A percentile compares a stretch with the other conserved stretches of the same genome.
phyloP scores from a whole-genome alignment of 108 stramenopile genomes.

The Chaetoceros muelleri region DNA sequence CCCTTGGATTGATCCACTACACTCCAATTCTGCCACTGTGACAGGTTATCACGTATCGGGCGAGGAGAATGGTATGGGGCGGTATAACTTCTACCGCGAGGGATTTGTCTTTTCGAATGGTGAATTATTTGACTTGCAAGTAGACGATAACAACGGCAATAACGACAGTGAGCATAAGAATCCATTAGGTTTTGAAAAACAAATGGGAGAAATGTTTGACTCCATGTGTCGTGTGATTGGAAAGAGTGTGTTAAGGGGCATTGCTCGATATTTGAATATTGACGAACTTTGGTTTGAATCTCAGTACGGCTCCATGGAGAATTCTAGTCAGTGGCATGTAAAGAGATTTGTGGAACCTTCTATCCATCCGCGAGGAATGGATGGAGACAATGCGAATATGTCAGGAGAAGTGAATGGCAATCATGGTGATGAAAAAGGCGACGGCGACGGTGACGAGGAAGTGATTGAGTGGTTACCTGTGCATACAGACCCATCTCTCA shows the following conservation, averaged over 20 bases:
- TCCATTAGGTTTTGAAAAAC: not conserved
- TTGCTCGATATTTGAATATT: slow-evolving; percentile 37
- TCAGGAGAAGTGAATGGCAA: not conserved
- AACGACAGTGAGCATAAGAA: not conserved
- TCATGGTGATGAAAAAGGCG: not conserved
- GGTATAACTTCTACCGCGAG: slow-evolving; percentile 63
- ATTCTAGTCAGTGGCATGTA: slow-evolving; percentile 73
- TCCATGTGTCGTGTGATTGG: slow-evolving; percentile 42
- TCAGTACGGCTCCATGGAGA: slow-evolving; percentile 40
- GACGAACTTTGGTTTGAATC: slow-evolving; percentile 42
- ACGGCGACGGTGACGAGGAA: slow-evolving; percentile 5
- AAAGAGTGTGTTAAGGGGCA: slow-evolving; percentile 29
- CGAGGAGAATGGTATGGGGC: slow-evolving; percentile 22
- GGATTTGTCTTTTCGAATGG: slow-evolving; percentile 79
- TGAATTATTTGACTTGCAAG: slow-evolving; percentile 15
- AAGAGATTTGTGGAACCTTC: slow-evolving; percentile 39
- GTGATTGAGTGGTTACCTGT: slow-evolving; percentile 37
- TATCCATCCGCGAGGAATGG: no score
- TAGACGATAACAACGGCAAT: slow-evolving; percentile 1
- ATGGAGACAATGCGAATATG: no score
- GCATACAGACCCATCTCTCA: slow-evolving; percentile 80
- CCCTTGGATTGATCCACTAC: slow-evolving; percentile 25
- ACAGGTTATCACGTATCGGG: slow-evolving; percentile 63
- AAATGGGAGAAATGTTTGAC: slow-evolving; percentile 18
- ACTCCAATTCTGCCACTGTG: slow-evolving; percentile 49